Conservation (phyloP, 345 rosid species). For the Populus alba region DNA sequence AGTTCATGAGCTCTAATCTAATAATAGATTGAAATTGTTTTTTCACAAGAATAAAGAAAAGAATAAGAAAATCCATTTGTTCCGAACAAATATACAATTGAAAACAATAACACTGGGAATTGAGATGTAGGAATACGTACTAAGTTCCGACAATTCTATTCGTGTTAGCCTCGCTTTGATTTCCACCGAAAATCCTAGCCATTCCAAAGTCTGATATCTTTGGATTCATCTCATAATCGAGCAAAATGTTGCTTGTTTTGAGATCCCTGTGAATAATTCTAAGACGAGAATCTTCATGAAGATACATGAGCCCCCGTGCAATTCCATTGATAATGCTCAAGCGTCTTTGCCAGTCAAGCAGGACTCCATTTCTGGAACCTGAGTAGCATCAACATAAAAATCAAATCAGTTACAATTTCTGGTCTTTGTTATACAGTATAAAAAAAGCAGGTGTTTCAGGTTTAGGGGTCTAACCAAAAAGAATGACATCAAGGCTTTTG, state of each 20-base stretch:
- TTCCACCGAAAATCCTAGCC: conserved; percentile 33
- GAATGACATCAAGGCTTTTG: conserved; percentile 22
- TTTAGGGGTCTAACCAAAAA: conserved; percentile 1
- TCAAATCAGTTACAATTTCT: no score
- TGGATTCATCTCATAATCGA: conserved; percentile 28
- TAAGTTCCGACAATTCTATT: conserved; percentile 38
- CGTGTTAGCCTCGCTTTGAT: conserved; percentile 32
- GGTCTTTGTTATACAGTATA: no score
- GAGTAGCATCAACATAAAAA: background rate
- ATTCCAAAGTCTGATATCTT: conserved; percentile 39
- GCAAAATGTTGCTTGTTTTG: conserved; percentile 23
- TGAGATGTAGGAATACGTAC: conserved; percentile 9
- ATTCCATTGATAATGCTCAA: conserved; percentile 35
- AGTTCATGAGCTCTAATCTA: no score
- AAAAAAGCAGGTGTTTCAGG: background rate
- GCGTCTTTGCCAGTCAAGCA: conserved; percentile 33
- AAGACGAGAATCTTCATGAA: conserved; percentile 44
- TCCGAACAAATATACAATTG: no score
- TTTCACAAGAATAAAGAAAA: no score
- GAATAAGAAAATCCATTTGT: no score
- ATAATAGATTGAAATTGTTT: no score
- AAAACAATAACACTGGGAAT: background rate
- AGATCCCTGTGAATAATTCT: conserved; percentile 36
- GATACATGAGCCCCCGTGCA: conserved; percentile 36
- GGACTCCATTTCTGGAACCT: conserved; percentile 6